phyloP scores from a whole-genome alignment of 352 stramenopile genomes.

The Globisporangium abappressorium region DNA sequence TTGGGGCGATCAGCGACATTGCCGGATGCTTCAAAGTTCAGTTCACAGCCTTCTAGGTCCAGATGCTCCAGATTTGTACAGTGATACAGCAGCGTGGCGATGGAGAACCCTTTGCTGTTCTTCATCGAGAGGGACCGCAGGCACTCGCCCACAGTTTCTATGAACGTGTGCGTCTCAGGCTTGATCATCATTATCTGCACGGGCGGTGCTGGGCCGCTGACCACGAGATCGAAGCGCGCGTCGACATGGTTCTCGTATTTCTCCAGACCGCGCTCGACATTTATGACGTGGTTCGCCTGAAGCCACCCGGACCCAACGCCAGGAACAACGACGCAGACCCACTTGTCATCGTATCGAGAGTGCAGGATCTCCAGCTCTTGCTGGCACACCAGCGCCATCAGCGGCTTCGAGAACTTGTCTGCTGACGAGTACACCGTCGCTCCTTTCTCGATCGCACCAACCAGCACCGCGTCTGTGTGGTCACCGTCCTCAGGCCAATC shows the following conservation, averaged over 20 bases:
- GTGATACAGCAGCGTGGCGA: neutral
- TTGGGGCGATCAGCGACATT: too few relatives aligned
- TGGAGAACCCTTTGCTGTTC: neutral
- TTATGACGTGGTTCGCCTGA: neutral
- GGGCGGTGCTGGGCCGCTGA: neutral
- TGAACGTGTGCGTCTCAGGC: neutral
- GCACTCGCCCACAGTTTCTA: neutral
- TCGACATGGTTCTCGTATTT: neutral
- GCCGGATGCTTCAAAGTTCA: neutral
- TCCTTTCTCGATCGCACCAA: neutral
- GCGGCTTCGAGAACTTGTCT: neutral
- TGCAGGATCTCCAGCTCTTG: neutral
- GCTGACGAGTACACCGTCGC: neutral
- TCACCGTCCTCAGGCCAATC: neutral
- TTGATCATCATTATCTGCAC: neutral
- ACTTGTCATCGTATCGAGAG: neutral
- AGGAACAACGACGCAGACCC: neutral
- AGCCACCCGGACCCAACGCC: neutral
- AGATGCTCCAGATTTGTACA: neutral
- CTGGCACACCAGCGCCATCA: neutral
- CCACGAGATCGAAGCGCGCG: neutral
- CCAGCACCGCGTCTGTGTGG: neutral
- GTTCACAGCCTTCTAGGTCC: neutral
- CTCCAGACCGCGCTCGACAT: neutral
- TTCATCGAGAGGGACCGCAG: neutral